Base-by-base conservation (phyloP, 2,329 filamentous ascomycete genomes). In the Cryphonectria carpinicola region DNA sequence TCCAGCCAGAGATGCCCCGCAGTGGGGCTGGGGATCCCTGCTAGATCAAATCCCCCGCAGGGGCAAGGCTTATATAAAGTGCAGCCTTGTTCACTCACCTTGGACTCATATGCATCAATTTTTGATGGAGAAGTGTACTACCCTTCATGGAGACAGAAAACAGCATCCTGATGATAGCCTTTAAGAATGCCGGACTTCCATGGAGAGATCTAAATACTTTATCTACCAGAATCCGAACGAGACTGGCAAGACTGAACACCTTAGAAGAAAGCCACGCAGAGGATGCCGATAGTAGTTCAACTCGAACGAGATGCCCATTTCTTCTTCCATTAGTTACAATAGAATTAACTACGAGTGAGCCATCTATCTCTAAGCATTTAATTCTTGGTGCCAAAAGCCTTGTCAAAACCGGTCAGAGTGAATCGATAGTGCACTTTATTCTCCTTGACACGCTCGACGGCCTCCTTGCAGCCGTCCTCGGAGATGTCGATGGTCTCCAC, bases 121-220 rank as follows among this genome's bases (percentile, higher is more conserved):
- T 43, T 43, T 43, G 37, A 43, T 43, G 41, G 13, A 14, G 41
- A 17, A 43, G 37, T 5, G 17, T 43, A 3, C 41, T 43, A 3
- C 41, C 41, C 13, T 17, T 5, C 41, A 17, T 43, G 4, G 41
- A 14, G 0, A 43, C 14, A 43, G 88, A 78, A 86, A 87, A 32
- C 74, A 90, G 94, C 78, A 93, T 95, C 79, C 94, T 97, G 93
- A 89, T 89, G 75, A 85, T 95, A 69, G 89, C 91, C 39, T 88
- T 89, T 70, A 87, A 90, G 77, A 93, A 93, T 43, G 87, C 84
- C 39, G 93, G 95, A 37, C 35, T 92, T 93, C 1, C 94, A 97
- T 81, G 94, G 97, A 82, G 84, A 95, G 80, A 95, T 97, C 76
- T 91, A 92, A 10, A 92, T 97, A 2, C 1, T 86, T 97, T 61